Evolutionary conservation across 306 rosid genomes (phyloP), one percentile per base, ranked within the genome.

Genomic region (Casuarina glauca): DNA sequence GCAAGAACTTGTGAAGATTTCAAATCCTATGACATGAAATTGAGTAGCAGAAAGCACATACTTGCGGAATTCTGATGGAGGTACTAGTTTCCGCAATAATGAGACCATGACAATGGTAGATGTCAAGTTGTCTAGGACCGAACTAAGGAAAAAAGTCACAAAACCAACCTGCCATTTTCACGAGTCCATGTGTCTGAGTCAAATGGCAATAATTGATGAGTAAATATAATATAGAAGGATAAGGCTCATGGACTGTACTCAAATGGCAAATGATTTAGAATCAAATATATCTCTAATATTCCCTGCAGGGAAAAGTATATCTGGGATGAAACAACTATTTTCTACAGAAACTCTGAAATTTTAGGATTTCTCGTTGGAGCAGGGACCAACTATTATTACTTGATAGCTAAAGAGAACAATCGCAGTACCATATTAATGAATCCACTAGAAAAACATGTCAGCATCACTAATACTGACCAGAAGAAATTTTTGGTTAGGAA

Each of bases 41-140:
- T 13, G 46, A 10, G n/a, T 58, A 17, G 43, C 20, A 43, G 49
- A 48, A 35, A 16, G 17, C 9, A 55, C 92, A 54, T 92, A 92
- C 98, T 89, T 95, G 77, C 96, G 93, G 69, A 89, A 95, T 77
- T 95, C 98, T 46, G 97, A 89, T 35, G 90, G 97, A 82, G 97
- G 97, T 80, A 89, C 92, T 74, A 95, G 87, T 80, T 95, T 95
- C 80, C 93, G 87, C 86, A 95, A 85, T 69, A 95, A 81, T 78
- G 97, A 95, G 79, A 95, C 95, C 98, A 95, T 95, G 85, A 92
- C 84, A 70, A 95, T 95, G 70, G 98, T 95, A 52, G 98, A 89
- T 32, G 98, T 95, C 83, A 95, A 87, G 89, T 95, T 95, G 91
- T 95, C 97, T 12, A 95, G 90, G 81, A 92, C 70, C 41, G 98